phyloP scores from a whole-genome alignment of 108 stramenopile species.

The Fragilariopsis cylindrus region DNA sequence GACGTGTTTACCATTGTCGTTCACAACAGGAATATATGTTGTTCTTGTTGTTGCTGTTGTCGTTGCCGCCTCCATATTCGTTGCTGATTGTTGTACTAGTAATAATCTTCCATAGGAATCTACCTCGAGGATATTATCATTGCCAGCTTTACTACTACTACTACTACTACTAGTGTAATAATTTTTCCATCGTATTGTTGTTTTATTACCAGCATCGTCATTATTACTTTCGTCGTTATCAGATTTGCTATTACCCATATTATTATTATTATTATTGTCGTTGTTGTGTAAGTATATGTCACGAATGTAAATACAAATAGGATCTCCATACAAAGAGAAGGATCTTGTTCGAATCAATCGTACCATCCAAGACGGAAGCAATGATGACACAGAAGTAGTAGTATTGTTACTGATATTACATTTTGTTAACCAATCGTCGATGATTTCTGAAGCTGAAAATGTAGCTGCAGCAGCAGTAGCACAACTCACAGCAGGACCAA shows the following conservation, averaged over 20 bases:
- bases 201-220: background rate
- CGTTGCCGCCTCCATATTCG: background rate
- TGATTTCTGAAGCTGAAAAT: background rate
- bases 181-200: background rate
- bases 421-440: conserved; percentile 2
- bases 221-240: background rate
- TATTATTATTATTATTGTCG: background rate
- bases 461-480: background rate
- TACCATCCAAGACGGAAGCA: conserved; percentile 2
- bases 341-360: conserved; percentile 5
- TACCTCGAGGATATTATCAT: background rate
- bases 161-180: background rate
- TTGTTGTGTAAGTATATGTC: background rate
- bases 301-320: conserved; percentile 1
- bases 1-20: background rate
- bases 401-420: background rate
- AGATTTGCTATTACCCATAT: background rate
- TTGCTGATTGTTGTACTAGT: background rate
- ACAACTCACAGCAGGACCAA: too few species aligned
- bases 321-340: conserved; percentile 5
- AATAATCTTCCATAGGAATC: background rate
- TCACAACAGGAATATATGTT: background rate
- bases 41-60: background rate
- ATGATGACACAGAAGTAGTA: background rate
- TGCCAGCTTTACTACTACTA: background rate